Evolutionary conservation across 1,284 basidiomycete species (phyloP), one percentile per base, ranked within the genome.

Genomic region (Heterobasidion occidentale): DNA sequence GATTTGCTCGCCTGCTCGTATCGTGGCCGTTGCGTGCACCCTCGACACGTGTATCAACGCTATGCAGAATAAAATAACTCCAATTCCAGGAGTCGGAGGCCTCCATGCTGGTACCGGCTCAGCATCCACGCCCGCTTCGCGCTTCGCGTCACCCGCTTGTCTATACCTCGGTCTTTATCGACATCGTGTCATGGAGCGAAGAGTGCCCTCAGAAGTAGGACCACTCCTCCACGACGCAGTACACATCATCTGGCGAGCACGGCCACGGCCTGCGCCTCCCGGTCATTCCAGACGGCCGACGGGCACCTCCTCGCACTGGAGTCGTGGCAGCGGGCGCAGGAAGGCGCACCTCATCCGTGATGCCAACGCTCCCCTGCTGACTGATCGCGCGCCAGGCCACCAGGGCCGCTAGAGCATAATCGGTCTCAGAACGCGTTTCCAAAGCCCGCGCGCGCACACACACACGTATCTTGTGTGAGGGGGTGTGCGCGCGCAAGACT

Each of bases 161-260:
- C 27, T 27, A 27, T 27, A 27, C 27, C 27, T 4, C 27, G 27
- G 27, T 27, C 5, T 27, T 6, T 27, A 27, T 27, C 27, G 27
- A 27, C 27, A 27, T 27, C 27, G 27, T 27, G 27, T 27, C 27
- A 27, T 27, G 27, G 27, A 27, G 27, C 27, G 27, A 27, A 20
- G 17, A 9, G 19, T 6, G 46, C 27, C 14, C 33, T 68, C 59
- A 87, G 64, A 74, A 86, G 70, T 77, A 88, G 19, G 74, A 76
- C 74, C 82, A 90, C 65, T 90, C 88, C 63, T 90, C 88, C 14
- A 85, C 78, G 34, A 87, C 74, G 63, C 87, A 90, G 61, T 86
- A 82, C 42, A 75, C 71, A 57, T 83, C 83, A 59, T 83, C 79
- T 49, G 72, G 72, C 55, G 71, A 71, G 67, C 86, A 88, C 5